These are phyloP conservation scores for Boletus rufocinnamomeus DNA, from an alignment of 768 basidiomycete species.

Conservation along the genomic window DNA sequence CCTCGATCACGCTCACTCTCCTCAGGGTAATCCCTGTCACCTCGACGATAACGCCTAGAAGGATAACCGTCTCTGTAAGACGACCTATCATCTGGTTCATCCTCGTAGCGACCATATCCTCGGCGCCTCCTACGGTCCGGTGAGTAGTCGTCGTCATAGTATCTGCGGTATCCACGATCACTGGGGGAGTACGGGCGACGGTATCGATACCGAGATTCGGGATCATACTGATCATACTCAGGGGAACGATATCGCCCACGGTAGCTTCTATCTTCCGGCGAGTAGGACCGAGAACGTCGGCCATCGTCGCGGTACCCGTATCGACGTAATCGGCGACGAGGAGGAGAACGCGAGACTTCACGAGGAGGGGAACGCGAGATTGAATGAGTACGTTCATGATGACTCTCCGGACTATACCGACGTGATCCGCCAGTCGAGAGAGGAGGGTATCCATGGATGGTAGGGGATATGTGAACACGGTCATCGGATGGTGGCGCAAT, in stretches of 20 bases:
- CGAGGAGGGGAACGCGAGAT: constrained; percentile 10
- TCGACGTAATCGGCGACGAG: constrained; percentile 3
- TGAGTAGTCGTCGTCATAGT: constrained; percentile 14
- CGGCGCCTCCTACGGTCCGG: constrained; percentile 14
- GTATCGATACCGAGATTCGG: constrained; percentile 13
- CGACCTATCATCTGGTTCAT: constrained; percentile 11
- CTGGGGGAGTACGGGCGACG: constrained; percentile 20
- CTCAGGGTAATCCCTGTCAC: not conserved
- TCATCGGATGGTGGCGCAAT: constrained; percentile 17
- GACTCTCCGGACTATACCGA: constrained; percentile 14
- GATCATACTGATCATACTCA: constrained; percentile 21
- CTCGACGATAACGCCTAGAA: not conserved
- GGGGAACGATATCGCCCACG: constrained; percentile 12
- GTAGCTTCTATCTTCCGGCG: constrained; percentile 15
- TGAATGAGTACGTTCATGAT: not conserved
- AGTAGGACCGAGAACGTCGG: constrained; percentile 28
- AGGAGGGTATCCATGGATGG: constrained; percentile 25
- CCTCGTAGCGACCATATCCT: constrained; percentile 2
- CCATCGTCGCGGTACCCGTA: constrained; percentile 7
- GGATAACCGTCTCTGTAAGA: not conserved
- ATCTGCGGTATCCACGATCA: constrained; percentile 17
- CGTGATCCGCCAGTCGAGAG: constrained; percentile 11
- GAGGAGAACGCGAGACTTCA: constrained; percentile 10
- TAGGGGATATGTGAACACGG: constrained; percentile 24
- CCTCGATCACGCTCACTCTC: not conserved